Conservation (phyloP, 192 early-diverging fungal species). For the Martensiomyces pterosporus region DNA sequence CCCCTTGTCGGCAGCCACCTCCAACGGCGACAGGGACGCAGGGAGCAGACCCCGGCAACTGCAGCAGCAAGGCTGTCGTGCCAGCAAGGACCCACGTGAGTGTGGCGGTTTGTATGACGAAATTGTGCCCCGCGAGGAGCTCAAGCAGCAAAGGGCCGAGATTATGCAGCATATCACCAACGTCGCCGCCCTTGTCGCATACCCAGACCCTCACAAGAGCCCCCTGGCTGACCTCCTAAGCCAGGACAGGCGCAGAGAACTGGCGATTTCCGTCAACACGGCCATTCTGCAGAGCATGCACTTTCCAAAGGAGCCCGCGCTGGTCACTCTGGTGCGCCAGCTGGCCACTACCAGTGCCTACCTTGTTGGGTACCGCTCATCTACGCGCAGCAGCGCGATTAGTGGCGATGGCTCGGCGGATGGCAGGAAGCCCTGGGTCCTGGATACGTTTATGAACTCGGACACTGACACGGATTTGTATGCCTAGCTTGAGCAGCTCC, state of each 20-base stretch:
- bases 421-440: conserved; percentile 18
- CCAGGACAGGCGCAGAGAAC: conserved; percentile 24
- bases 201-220: conserved; percentile 31
- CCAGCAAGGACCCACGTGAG: no score
- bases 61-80: no score
- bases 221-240: conserved; percentile 26
- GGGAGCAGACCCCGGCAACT: no score
- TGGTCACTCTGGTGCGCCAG: conserved; percentile 36
- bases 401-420: no score
- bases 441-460: conserved; percentile 42
- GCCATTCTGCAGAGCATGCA: conserved; percentile 27
- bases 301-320: conserved; percentile 31
- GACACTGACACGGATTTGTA: conserved; percentile 11
- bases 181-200: conserved; percentile 37
- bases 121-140: conserved; percentile 28
- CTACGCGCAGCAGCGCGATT: conserved; percentile 8
- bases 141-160: conserved; percentile 27
- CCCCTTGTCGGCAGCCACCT: background rate
- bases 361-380: conserved; percentile 24
- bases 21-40: background rate
- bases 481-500: no score
- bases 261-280: conserved; percentile 28
- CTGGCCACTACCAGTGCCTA: conserved; percentile 37
- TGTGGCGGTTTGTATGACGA: no score
- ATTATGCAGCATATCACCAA: conserved; percentile 45